Base-by-base conservation (phyloP, 306 rosid species). In the Cucumis hystrix region DNA sequence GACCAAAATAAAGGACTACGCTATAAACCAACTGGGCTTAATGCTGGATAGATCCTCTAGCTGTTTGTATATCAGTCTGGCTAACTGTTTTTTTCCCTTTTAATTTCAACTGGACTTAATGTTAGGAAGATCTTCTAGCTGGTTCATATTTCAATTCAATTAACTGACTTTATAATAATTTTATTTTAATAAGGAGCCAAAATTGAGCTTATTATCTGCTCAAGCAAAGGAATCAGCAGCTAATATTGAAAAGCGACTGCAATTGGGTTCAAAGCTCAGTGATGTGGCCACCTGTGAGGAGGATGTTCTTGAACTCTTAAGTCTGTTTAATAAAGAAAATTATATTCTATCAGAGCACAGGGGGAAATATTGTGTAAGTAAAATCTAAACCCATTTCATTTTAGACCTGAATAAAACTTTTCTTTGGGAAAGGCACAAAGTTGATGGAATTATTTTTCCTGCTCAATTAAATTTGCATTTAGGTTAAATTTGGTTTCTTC, bases 241-340 rank as follows among this genome's bases (percentile, higher is more conserved):
- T 51, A 91, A 89, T 81, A 89, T 94, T 79, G 97, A 89, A 58
- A 41, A 18, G 18, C 93, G 96, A 35, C 88, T 92, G 84, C 92
- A 86, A 76, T 87, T 94, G 81, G 98, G 98, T 78, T 90, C 91
- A 40, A 92, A 89, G 85, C 96, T 94, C 66, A 94, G 97, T 84
- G 93, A 92, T 80, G 79, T 89, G 62, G 81, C 89, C 77, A 83
- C 65, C 65, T 85, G 70, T 83, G 83, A 87, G 83, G 92, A 89
- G 79, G 98, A 92, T 72, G 90, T 77, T 30, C 80, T 80, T 85
- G 91, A 96, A 70, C 93, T 94, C 58, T 87, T 92, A 52, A 51
- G 74, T 61, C 91, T 94, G 28, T 92, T 85, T 80, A 83, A 81
- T 75, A 84, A 86, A 55, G 98, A 94, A 84, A 94, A 91, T 47